A percentile compares a stretch with the other conserved stretches of the same genome.
Conservation (phyloP, 768 basidiomycete genomes). For the Lactarius vividus region DNA sequence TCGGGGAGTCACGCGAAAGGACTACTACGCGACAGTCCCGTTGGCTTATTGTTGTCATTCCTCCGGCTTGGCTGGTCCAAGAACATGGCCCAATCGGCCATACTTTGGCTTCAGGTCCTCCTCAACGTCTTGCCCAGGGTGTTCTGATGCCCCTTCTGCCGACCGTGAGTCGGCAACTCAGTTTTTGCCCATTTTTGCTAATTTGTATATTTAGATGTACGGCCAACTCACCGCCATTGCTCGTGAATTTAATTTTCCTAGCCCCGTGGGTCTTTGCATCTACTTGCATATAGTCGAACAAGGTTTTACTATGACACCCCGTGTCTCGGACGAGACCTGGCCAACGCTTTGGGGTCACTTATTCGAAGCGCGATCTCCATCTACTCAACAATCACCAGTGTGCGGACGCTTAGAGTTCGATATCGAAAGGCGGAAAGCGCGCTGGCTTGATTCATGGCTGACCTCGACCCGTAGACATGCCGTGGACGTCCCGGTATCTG, state of each 20-base stretch:
- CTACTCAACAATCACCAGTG: slow-evolving; percentile 51
- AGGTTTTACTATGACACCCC: slow-evolving; percentile 56
- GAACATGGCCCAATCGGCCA: slow-evolving; percentile 60
- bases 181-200: slow-evolving; percentile 1
- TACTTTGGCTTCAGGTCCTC: slow-evolving; percentile 56
- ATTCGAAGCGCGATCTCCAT: slow-evolving; percentile 43
- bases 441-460: slow-evolving; percentile 77
- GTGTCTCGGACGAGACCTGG: slow-evolving; percentile 80
- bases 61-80: slow-evolving; percentile 55
- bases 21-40: slow-evolving; percentile 39
- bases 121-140: slow-evolving; percentile 61
- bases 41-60: slow-evolving; percentile 65
- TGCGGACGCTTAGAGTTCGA: slow-evolving; percentile 85
- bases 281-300: slow-evolving; percentile 65
- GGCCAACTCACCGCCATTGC: slow-evolving; percentile 77
- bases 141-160: slow-evolving; percentile 73
- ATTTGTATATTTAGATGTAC: slow-evolving; percentile 52
- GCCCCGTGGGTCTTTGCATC: slow-evolving; percentile 71
- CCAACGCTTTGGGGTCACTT: slow-evolving; percentile 64
- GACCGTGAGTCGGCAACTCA: slow-evolving; percentile 46
- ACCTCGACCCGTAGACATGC: slow-evolving; percentile 44
- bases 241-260: slow-evolving; percentile 78
- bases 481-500: slow-evolving; percentile 42
- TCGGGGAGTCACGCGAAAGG: slow-evolving; percentile 45
- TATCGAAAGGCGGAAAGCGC: slow-evolving; percentile 69